These are phyloP conservation scores for Phylloboletellus chloephorus DNA, from an alignment of 1,284 basidiomycete species.

Conservation along the genomic window DNA sequence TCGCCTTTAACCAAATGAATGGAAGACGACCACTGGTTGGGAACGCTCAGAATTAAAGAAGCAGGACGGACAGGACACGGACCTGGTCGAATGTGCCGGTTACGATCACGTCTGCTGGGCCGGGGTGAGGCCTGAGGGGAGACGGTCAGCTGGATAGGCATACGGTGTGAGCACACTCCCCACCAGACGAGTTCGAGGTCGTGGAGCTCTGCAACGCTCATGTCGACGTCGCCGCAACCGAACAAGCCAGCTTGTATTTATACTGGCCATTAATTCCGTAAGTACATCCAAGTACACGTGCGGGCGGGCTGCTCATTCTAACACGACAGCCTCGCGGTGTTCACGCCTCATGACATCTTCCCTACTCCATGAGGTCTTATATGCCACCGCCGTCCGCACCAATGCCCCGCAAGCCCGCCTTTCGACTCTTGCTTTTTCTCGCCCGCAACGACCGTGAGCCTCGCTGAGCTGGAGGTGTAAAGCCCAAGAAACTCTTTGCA, in stretches of 20 bases:
- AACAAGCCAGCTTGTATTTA: constrained; percentile 20
- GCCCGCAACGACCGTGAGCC: constrained; percentile 36
- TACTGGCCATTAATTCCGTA: constrained; percentile 23
- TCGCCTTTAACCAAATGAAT: constrained; percentile 47
- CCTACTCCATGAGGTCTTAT: constrained; percentile 12
- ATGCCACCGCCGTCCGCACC: constrained; percentile 27
- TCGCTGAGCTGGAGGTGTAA: constrained; percentile 41
- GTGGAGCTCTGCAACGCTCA: constrained; percentile 38
- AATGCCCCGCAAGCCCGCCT: constrained; percentile 41
- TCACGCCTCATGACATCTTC: too few species aligned
- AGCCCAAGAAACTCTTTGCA: constrained; percentile 39
- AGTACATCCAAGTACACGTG: constrained; percentile 25
- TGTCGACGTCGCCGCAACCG: constrained; percentile 24
- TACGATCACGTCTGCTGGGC: constrained; percentile 57
- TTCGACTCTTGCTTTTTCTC: constrained; percentile 46
- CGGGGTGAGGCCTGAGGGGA: constrained; percentile 40
- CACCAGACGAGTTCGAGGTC: constrained; percentile 47
- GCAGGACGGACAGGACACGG: constrained; percentile 24
- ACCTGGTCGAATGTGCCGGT: constrained; percentile 78
- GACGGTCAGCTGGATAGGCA: constrained; percentile 8
- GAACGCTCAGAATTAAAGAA: constrained; percentile 7
- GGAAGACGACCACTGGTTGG: constrained; percentile 59
- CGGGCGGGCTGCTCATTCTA: background rate
- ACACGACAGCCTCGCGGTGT: constrained; percentile 11
- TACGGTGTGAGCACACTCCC: constrained; percentile 15